phyloP scores from a whole-genome alignment of 192 early-diverging fungal genomes.

The Backusella luteola region DNA sequence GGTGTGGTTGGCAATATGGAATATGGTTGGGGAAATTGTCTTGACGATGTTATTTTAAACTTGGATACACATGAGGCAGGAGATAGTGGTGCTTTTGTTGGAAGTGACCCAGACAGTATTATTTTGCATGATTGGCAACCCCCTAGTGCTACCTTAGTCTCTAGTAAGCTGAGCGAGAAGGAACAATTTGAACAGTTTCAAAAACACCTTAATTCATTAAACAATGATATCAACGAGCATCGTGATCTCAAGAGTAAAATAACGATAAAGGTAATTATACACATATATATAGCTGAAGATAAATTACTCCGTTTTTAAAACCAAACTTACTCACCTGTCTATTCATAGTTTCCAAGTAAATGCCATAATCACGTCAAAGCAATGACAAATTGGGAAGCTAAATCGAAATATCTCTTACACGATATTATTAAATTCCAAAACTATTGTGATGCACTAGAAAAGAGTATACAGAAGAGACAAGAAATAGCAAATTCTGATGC shows the following conservation, averaged over 20 bases:
- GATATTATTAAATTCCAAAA: constrained; percentile 83
- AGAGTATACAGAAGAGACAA: constrained; percentile 19
- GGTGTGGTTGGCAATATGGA: constrained; percentile 89
- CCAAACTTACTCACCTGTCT: not conserved
- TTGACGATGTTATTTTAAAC: constrained; percentile 26
- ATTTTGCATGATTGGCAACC: constrained; percentile 47
- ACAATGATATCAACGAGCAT: constrained; percentile 65
- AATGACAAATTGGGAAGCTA: constrained; percentile 75
- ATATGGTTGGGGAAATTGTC: constrained; percentile 81
- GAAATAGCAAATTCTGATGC: not conserved
- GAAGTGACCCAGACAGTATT: constrained; percentile 34
- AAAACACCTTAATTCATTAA: constrained; percentile 58
- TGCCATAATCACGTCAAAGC: constrained; percentile 59
- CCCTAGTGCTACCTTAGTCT: constrained; percentile 40
- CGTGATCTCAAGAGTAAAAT: constrained; percentile 50
- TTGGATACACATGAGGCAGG: constrained; percentile 9
- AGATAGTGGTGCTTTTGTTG: constrained; percentile 10
- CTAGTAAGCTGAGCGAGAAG: constrained; percentile 33
- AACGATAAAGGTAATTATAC: constrained; percentile 24
- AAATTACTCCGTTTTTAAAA: not conserved
- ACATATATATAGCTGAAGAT: not conserved
- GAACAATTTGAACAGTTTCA: constrained; percentile 60
- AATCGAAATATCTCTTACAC: constrained; percentile 68
- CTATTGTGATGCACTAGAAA: constrained; percentile 71
- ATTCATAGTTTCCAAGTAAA: constrained; percentile 47